A percentile compares a stretch with the other conserved stretches of the same genome.
phyloP scores from a whole-genome alignment of 2,329 filamentous ascomycete genomes.

The Diaporthe destruens region DNA sequence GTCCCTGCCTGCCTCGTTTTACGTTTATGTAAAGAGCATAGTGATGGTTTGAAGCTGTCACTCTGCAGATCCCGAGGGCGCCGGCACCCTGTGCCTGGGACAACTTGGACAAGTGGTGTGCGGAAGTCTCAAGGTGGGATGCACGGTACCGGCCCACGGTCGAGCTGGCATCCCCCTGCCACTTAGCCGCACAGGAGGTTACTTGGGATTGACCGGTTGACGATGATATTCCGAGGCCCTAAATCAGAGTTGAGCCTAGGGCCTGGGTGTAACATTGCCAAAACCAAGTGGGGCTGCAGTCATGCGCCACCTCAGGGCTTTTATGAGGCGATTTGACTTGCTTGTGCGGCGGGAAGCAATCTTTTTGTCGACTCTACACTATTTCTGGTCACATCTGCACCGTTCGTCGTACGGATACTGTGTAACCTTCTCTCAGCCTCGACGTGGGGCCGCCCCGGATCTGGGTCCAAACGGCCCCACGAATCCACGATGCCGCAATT shows the following conservation, averaged over 20 bases:
- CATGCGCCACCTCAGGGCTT: not conserved
- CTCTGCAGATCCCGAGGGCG: conserved; percentile 1
- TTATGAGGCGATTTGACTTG: not conserved
- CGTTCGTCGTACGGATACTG: too few species aligned
- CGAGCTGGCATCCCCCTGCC: conserved; percentile 15
- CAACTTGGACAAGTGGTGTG: too few species aligned
- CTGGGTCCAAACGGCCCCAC: too few species aligned
- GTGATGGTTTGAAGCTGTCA: conserved; percentile 14
- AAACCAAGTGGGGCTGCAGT: conserved; percentile 3
- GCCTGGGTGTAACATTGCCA: too few species aligned
- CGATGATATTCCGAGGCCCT: not conserved
- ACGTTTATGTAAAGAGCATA: not conserved
- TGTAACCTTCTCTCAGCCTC: not conserved
- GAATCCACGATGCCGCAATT: not conserved
- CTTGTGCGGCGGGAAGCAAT: too few species aligned
- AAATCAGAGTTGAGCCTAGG: conserved; percentile 23
- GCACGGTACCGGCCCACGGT: not conserved
- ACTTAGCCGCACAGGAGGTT: not conserved
- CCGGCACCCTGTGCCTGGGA: conserved; percentile 14
- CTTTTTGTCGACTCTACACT: not conserved
- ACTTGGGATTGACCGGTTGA: not conserved
- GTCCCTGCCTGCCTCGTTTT: conserved; percentile 14
- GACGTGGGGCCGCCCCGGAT: conserved; percentile 6
- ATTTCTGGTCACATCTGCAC: not conserved
- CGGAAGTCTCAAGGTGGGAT: too few species aligned